Percentiles rank a stretch among this genome's conserved stretches.
Evolutionary conservation across 176 grass and related monocot species (phyloP).

Genomic region (maize (Zea mays)): Zm-B73-REFERENCE-NAM-5.0 NC_050102.1:138740001-138740500

Average conservation of each 20-base stretch:
- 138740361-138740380: not conserved
- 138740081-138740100: not conserved
- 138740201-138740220: not conserved
- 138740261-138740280: not conserved
- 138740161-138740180: slow-evolving; percentile 1
- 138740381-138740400: not conserved
- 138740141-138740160: not conserved
- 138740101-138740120: not conserved
- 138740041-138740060: not conserved
- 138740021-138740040: not conserved
- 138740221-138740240: not conserved
- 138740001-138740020: not conserved
- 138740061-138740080: not conserved
- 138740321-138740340: too few species aligned
- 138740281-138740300: not conserved
- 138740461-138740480: not conserved
- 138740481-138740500: too few species aligned
- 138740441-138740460: not conserved
- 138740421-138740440: not conserved
- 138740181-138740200: not conserved
- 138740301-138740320: not conserved
- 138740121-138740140: not conserved
- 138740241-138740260: not conserved
- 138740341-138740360: not conserved
- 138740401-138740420: not conserved